Percentiles rank a stretch among this genome's conserved stretches.
These are phyloP conservation scores for Phytopythium delawarense DNA, from an alignment of 352 stramenopile genomes.

Conservation along the genomic window DNA sequence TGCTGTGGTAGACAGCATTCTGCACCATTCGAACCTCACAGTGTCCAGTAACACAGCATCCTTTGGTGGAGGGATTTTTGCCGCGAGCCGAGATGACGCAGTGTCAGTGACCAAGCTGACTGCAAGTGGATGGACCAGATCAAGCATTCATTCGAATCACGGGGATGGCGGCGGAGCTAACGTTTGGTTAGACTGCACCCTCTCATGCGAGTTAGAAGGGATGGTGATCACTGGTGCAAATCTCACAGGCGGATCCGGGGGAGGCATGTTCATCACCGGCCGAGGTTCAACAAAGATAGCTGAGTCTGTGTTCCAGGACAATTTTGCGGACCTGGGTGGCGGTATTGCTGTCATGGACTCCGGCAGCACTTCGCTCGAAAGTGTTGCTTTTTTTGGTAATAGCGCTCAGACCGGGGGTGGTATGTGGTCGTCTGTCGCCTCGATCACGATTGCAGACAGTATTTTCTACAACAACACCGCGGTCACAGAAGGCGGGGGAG, in stretches of 20 bases:
- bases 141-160: conserved; percentile 20
- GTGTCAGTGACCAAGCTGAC: conserved; percentile 7
- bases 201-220: conserved; percentile 18
- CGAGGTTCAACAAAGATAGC: conserved; percentile 15
- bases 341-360: conserved; percentile 23
- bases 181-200: conserved; percentile 17
- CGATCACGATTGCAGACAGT: conserved; percentile 4
- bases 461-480: conserved; percentile 51
- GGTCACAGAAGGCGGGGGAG: conserved; percentile 15
- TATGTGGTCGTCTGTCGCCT: conserved; percentile 12
- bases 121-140: conserved; percentile 7
- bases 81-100: conserved; percentile 8
- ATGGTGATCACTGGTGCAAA: conserved; percentile 19
- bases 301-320: conserved; percentile 19
- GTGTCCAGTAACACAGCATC: conserved; percentile 20
- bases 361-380: conserved; percentile 11
- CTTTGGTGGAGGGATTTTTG: conserved; percentile 23
- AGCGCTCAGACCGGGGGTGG: conserved; percentile 18
- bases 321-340: conserved; percentile 24
- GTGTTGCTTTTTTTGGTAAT: conserved; percentile 22
- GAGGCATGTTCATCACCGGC: conserved; percentile 27
- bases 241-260: conserved; percentile 17
- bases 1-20: conserved; percentile 17
- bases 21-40: conserved; percentile 31
- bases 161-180: conserved; percentile 20